Conservation (phyloP, 2,329 filamentous ascomycete genomes). For the Metarhizium sp. region DNA sequence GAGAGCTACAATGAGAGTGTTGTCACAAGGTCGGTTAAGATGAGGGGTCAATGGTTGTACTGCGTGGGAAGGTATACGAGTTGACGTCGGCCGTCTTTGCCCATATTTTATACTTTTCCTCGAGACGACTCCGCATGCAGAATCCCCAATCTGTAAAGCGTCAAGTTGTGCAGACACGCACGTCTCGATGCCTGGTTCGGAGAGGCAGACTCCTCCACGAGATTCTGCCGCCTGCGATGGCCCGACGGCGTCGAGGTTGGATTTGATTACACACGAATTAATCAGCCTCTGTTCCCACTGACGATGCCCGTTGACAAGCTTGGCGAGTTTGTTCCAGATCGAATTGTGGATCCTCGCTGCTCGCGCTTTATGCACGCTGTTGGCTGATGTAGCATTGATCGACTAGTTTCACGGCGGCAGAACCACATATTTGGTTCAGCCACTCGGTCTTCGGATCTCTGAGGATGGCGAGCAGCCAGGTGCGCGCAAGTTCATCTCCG, state of each 20-base stretch:
- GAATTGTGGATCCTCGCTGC: not conserved
- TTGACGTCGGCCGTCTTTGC: too few species aligned
- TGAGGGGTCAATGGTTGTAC: too few species aligned
- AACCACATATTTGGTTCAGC: not conserved
- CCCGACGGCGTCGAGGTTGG: too few species aligned
- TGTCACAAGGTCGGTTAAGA: too few species aligned
- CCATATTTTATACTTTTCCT: not conserved
- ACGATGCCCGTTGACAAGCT: too few species aligned
- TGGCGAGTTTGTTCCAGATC: not conserved
- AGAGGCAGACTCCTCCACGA: not conserved
- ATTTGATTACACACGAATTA: not conserved
- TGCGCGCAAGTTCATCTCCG: too few species aligned
- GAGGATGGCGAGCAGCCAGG: too few species aligned
- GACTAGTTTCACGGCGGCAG: too few species aligned
- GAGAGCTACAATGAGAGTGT: too few species aligned
- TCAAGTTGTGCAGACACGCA: not conserved
- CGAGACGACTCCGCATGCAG: not conserved
- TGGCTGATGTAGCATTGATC: not conserved
- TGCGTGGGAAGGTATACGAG: too few species aligned
- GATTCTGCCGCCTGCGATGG: not conserved
- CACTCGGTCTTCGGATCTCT: too few species aligned
- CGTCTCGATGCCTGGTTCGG: not conserved
- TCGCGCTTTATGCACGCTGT: not conserved
- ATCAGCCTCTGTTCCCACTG: not conserved
- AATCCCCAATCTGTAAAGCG: not conserved